Evolutionary conservation across 2,329 filamentous ascomycete species (phyloP), one percentile per base, ranked within the genome.

Genomic region (Fonsecaea erecta): DNA sequence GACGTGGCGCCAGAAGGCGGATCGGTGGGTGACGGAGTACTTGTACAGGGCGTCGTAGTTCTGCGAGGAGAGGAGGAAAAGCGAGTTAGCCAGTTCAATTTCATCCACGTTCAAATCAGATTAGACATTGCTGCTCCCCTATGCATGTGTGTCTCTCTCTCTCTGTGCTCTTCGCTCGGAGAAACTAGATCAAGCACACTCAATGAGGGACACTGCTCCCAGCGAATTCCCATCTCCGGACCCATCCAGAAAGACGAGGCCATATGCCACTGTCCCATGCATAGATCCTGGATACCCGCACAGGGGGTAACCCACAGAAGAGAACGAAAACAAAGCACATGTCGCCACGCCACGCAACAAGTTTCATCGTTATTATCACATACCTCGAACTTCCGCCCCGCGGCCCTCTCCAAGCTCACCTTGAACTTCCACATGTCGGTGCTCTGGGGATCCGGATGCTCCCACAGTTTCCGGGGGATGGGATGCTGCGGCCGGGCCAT

Each of bases 31-130:
- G 66, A 89, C 81, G 26, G 90, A 92, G 82, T 86, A 95, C 63
- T 82, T 76, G 74, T 93, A 88, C 6, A 96, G 80, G 16, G 92
- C 88, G 59, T 84, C 77, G 75, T 89, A 95, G 2, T 83, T 87
- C 84, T 90, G 16, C 16, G 40, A 11, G 35, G 14, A 21, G n/a
- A 30, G 43, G 21, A 24, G 43, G 24, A 21, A 48, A 9, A 40
- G n/a, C n/a, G 1, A n/a, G n/a, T 14, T 16, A 35, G 34, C n/a
- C 21, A 43, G 32, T 7, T 37, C 8, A 21, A n/a, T 7, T 37
- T 3, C 18, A n/a, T 18, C 16, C 32, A 5, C 16, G 16, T 46
- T 11, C 18, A 46, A 21, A 11, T 21, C 18, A 24, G 4, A 48
- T 24, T n/a, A 43, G 3, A 43, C n/a, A 43, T 9, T 18, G 40